Evolutionary conservation across 257 asterid genomes (phyloP), one percentile per base, ranked within the genome.

Genomic region (Petunia secreta): DNA sequence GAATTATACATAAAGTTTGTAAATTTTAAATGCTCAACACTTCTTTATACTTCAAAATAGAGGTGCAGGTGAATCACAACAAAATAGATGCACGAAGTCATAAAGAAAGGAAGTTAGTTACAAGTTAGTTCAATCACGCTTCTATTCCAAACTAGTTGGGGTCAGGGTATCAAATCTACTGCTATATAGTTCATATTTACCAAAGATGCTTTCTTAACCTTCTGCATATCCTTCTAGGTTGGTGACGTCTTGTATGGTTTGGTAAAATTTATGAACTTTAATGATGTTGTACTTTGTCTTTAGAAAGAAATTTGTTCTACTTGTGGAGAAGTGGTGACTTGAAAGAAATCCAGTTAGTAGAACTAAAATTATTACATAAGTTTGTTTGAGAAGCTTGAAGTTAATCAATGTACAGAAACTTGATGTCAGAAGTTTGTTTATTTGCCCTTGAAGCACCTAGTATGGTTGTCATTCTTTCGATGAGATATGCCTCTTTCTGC

Each of bases 171-270:
- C 46, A 16, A 69, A 46, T 65, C 57, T 69, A 6, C 15, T 48
- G 83, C 75, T 68, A 7, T 63, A 2, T 66, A 15, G 11, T 75
- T 52, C 41, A 38, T 62, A 48, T 85, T 41, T 84, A 57, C 98
- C 97, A 4, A 96, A 96, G 86, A 96, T 96, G 99, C 94, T 96
- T 73, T 89, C 93, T 76, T 10, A 63, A 93, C 99, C 79, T 96
- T 93, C 79, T 90, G 97, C 88, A 90, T 93, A 81, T 96, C 99
- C 14, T 96, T 93, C 54, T 93, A 95, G 97, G 99, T 92, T 38
- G 71, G 77, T 8, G 39, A 16, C 55, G 0, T 67, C 39, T 41
- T 40, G 38, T 15, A 15, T 41, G 37, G 75, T 40, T 41, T 41
- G 14, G 50, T 15, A 15, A 66, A 66, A 8, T 1, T 25, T 66